These are phyloP conservation scores for Kuraishia capsulata DNA, from an alignment of 805 yeast species.

Conservation along the genomic window DNA sequence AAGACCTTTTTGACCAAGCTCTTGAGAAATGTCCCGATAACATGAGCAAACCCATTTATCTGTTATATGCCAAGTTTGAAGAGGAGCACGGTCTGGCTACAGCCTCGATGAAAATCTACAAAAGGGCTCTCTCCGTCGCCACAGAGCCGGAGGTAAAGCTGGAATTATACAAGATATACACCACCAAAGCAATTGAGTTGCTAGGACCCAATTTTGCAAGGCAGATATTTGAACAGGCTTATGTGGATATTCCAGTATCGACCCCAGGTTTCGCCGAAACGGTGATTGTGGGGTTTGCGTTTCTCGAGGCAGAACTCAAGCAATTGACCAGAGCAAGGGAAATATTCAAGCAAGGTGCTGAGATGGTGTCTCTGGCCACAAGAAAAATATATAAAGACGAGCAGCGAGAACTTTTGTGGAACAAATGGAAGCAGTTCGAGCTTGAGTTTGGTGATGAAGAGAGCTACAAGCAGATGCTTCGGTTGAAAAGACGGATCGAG, in stretches of 20 bases:
- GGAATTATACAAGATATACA: conserved; percentile 32
- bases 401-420: conserved; percentile 39
- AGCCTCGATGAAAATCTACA: conserved; percentile 39
- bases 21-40: conserved; percentile 40
- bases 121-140: conserved; percentile 26
- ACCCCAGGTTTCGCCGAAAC: conserved; percentile 21
- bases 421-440: conserved; percentile 69
- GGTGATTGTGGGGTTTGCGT: conserved; percentile 45
- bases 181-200: conserved; percentile 28
- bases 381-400: conserved; percentile 13
- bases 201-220: conserved; percentile 36
- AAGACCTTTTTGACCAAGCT: conserved; percentile 72
- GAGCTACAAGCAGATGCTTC: conserved; percentile 66
- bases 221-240: conserved; percentile 41
- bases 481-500: conserved; percentile 38
- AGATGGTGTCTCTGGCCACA: conserved; percentile 23
- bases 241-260: conserved; percentile 21
- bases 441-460: conserved; percentile 59
- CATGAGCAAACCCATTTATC: conserved; percentile 36
- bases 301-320: conserved; percentile 41
- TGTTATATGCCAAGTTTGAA: conserved; percentile 58
- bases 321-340: conserved; percentile 58
- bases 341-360: conserved; percentile 46
- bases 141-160: conserved; percentile 20
- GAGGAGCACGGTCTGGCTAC: conserved; percentile 39